phyloP scores from a whole-genome alignment of 805 yeast genomes.

The Saturnispora mendoncae region DNA sequence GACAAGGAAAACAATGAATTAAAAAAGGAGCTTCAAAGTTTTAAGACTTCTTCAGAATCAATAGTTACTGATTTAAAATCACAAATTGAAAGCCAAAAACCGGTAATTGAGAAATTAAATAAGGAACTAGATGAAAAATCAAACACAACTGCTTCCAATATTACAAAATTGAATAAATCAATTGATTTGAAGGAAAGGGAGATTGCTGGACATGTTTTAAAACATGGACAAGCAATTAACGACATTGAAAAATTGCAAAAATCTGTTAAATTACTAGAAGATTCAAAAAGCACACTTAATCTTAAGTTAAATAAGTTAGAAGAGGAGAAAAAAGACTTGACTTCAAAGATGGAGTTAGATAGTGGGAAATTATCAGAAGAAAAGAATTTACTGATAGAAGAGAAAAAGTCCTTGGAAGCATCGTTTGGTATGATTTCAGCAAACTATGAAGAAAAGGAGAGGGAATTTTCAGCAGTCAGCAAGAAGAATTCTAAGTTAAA shows the following conservation, averaged over 20 bases:
- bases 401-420: constrained; percentile 6
- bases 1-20: background rate
- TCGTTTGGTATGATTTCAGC: constrained; percentile 9
- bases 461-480: background rate
- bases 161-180: background rate
- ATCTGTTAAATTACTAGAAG: background rate
- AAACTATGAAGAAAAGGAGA: constrained; percentile 7
- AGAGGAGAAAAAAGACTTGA: background rate
- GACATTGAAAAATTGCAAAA: background rate
- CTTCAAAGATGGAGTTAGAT: background rate
- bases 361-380: constrained; percentile 3
- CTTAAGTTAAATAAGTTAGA: background rate
- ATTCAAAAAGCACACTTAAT: background rate
- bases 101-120: background rate
- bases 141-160: background rate
- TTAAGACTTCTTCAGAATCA: background rate
- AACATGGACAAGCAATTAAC: background rate
- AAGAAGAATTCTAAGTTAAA: background rate
- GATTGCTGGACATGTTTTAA: background rate
- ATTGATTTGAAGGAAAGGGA: background rate
- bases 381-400: constrained; percentile 2
- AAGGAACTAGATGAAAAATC: background rate
- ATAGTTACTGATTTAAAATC: background rate
- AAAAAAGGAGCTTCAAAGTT: background rate
- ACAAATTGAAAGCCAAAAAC: background rate